Evolutionary conservation across 192 early-diverging fungal genomes (phyloP).

Genomic region (Backusella tuberculispora): DNA sequence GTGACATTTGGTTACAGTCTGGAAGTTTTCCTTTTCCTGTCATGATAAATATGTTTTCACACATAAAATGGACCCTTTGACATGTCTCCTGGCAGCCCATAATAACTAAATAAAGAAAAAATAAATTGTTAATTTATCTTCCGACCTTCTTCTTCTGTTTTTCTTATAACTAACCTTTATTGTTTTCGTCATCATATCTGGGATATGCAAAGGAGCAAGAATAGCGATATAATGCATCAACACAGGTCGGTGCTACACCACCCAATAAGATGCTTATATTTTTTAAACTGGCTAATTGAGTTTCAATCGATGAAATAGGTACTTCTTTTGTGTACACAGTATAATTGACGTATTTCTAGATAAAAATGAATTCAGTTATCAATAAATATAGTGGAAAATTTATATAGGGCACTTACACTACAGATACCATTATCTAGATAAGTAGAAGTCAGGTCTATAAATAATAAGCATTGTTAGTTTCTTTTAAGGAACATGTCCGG

Average conservation of each 20-base stretch:
- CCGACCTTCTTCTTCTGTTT: not conserved
- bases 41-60: constrained; percentile 12
- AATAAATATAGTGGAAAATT: not conserved
- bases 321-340: constrained; percentile 1
- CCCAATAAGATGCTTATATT: not conserved
- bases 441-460: not conserved
- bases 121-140: not conserved
- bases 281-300: constrained; percentile 11
- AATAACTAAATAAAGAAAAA: not conserved
- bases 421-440: not conserved
- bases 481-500: not conserved
- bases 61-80: not conserved
- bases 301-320: not conserved
- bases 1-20: not conserved
- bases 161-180: not conserved
- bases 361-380: not conserved
- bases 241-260: constrained; percentile 23
- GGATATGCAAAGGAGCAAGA: constrained; percentile 43
- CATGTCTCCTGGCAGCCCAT: not conserved
- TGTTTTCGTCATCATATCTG: constrained; percentile 20
- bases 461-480: not conserved
- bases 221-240: constrained; percentile 34
- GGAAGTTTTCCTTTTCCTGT: constrained; percentile 12
- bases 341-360: not conserved
- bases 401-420: not conserved